Percentiles rank a stretch among this genome's conserved stretches.
Evolutionary conservation across 805 yeast species (phyloP).

Genomic region (Lipomyces orientalis): DNA sequence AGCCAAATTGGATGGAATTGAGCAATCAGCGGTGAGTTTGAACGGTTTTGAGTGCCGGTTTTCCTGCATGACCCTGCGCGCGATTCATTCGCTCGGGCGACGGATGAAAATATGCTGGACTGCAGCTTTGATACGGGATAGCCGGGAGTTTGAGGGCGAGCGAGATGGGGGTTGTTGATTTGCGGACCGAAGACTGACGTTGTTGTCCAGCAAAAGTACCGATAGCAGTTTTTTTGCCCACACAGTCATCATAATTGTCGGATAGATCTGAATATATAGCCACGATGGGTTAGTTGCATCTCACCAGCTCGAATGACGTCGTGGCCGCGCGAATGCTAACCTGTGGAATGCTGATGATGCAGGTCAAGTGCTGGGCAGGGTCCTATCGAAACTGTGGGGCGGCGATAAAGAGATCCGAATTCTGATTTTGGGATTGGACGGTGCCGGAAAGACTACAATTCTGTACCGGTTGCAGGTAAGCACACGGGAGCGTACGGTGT

Average conservation of each 20-base stretch:
- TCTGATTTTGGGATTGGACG: slow-evolving; percentile 89
- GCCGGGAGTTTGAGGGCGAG: neutral
- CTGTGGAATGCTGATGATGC: slow-evolving; percentile 5
- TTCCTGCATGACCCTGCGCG: neutral
- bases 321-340: neutral
- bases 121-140: neutral
- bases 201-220: neutral
- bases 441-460: slow-evolving; percentile 95
- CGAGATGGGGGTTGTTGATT: neutral
- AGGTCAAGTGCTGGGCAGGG: slow-evolving; percentile 87
- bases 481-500: neutral
- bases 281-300: slow-evolving; percentile 14
- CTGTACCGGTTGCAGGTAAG: slow-evolving; percentile 77
- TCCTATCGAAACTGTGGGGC: slow-evolving; percentile 89
- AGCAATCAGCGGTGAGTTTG: neutral
- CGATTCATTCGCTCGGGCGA: neutral
- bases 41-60: neutral
- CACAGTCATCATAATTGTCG: neutral
- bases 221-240: neutral
- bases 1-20: neutral
- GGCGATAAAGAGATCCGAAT: slow-evolving; percentile 71
- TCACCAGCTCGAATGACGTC: neutral
- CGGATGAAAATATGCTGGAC: neutral
- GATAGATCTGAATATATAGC: too few species aligned
- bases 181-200: neutral